These are phyloP conservation scores for Colletotrichum sublineola DNA, from an alignment of 2,329 filamentous ascomycete species.

Conservation along the genomic window DNA sequence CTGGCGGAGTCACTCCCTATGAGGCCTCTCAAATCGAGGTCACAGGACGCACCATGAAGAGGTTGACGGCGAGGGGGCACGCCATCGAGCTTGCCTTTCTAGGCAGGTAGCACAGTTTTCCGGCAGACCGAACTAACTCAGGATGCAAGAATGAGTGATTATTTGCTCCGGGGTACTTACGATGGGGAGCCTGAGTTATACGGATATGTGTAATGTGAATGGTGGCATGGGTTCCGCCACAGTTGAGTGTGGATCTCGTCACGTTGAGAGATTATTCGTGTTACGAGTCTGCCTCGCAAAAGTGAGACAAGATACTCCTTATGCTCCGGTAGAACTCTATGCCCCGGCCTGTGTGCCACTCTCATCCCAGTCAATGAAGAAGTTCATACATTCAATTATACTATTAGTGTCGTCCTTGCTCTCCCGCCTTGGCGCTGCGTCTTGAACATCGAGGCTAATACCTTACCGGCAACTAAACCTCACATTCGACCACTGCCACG, in stretches of 20 bases:
- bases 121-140: neutral
- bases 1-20: neutral
- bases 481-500: neutral
- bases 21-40: neutral
- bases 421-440: neutral
- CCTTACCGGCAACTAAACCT: neutral
- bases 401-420: neutral
- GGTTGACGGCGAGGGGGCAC: neutral
- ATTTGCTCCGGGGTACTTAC: neutral
- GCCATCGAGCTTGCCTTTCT: conserved; percentile 4
- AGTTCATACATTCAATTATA: neutral
- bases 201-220: neutral
- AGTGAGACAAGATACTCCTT: neutral
- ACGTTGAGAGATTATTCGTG: neutral
- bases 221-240: neutral
- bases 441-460: neutral
- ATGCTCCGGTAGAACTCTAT: neutral
- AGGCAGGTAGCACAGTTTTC: neutral
- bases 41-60: neutral
- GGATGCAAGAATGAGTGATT: too few species aligned
- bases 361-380: neutral
- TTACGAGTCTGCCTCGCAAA: neutral
- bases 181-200: too few species aligned
- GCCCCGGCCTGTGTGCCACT: neutral
- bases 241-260: neutral